Percentiles rank a stretch among this genome's conserved stretches.
These are phyloP conservation scores for Botrytis deweyae DNA, from an alignment of 2,329 filamentous ascomycete species.

Conservation along the genomic window DNA sequence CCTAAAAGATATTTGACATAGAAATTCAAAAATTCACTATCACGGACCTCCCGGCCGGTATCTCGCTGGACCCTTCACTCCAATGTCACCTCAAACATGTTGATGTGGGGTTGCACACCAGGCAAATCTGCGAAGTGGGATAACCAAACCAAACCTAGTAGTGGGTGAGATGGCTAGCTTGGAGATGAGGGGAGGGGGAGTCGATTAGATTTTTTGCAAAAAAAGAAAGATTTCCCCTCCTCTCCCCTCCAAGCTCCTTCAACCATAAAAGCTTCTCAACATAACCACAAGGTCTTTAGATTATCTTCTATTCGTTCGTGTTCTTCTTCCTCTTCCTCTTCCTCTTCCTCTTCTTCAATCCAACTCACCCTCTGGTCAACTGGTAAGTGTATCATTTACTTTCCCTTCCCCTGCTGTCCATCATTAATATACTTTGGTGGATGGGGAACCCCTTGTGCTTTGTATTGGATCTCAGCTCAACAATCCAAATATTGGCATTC, in stretches of 20 bases:
- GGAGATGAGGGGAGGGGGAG: neutral
- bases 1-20: neutral
- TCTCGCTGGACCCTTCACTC: neutral
- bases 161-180: neutral
- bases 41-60: neutral
- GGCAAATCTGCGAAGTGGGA: neutral
- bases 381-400: neutral
- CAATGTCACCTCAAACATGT: neutral
- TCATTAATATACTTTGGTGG: neutral
- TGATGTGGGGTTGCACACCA: neutral
- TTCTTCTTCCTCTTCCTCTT: neutral
- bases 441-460: neutral
- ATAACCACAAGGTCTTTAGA: neutral
- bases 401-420: neutral
- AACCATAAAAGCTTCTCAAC: neutral
- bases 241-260: neutral
- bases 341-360: neutral
- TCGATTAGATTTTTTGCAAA: neutral
- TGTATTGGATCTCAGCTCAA: constrained; percentile 5
- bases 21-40: neutral
- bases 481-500: constrained; percentile 6
- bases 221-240: neutral
- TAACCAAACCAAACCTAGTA: neutral
- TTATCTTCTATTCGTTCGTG: neutral
- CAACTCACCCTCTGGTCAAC: neutral